phyloP scores from a whole-genome alignment of 148 eudicot species.

The Rhododendron vialii region DNA sequence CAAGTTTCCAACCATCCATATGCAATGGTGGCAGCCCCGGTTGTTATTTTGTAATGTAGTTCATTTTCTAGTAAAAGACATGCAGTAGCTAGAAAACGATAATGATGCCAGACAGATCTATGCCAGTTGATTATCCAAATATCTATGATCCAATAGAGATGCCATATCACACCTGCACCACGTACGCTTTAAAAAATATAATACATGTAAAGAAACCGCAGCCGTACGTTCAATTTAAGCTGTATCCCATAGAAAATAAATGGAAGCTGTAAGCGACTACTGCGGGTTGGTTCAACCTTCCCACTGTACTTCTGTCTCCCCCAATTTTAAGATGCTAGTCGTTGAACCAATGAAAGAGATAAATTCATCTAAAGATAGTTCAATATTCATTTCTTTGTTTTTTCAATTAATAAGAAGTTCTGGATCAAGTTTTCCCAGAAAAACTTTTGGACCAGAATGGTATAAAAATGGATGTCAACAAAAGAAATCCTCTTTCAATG shows the following conservation, averaged over 20 bases:
- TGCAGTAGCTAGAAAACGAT: neutral
- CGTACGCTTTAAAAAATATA: neutral
- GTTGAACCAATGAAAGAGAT: neutral
- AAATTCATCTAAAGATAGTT: too few relatives aligned
- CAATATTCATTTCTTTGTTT: too few relatives aligned
- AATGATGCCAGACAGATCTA: neutral
- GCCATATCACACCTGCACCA: neutral
- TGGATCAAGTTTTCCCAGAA: too few relatives aligned
- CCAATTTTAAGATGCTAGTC: neutral
- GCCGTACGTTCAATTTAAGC: neutral
- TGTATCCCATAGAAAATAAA: neutral
- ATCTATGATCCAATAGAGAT: neutral
- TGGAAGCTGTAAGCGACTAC: neutral
- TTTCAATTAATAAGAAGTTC: neutral
- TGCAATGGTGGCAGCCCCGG: neutral
- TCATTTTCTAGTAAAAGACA: neutral
- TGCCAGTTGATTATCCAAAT: neutral
- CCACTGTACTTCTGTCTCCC: neutral
- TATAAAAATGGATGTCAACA: neutral
- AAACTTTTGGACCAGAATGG: neutral
- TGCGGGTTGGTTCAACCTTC: neutral
- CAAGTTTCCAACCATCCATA: neutral
- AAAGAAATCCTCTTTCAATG: too few relatives aligned
- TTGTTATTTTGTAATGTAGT: neutral
- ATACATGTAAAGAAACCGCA: neutral